These are phyloP conservation scores for Malus sylvestris DNA, from an alignment of 306 rosid genomes.

Conservation along the genomic window DNA sequence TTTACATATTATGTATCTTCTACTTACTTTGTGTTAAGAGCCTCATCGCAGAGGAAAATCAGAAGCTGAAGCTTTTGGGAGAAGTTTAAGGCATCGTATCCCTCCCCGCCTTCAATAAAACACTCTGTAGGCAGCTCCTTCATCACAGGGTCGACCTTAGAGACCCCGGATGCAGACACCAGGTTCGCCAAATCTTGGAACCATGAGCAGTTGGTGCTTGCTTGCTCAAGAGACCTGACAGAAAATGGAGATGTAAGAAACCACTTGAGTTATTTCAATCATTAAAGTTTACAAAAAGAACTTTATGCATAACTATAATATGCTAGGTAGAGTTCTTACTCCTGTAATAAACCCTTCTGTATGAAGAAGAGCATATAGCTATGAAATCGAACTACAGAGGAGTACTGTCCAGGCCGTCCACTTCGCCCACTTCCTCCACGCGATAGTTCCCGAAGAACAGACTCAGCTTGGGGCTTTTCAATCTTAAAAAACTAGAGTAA, in stretches of 20 bases:
- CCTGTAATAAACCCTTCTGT: constrained; percentile 34
- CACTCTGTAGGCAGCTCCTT: constrained; percentile 24
- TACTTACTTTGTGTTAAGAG: constrained; percentile 44
- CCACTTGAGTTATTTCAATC: background rate
- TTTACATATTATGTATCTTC: background rate
- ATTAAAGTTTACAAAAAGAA: background rate
- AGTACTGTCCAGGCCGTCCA: constrained; percentile 33
- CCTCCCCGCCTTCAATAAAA: constrained; percentile 18
- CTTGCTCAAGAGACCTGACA: constrained; percentile 17
- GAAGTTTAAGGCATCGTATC: constrained; percentile 32
- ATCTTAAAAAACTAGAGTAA: constrained; percentile 27
- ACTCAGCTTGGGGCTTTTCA: constrained; percentile 25
- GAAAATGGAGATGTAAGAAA: background rate
- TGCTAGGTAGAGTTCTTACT: constrained; percentile 22
- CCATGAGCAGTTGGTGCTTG: constrained; percentile 29
- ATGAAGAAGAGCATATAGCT: constrained; percentile 34
- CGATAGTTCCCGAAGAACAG: constrained; percentile 36
- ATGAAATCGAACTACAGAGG: constrained; percentile 31
- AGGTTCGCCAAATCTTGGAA: constrained; percentile 33
- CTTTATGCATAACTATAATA: background rate
- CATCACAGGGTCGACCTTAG: background rate
- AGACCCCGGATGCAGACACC: constrained; percentile 20
- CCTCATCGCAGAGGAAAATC: constrained; percentile 49
- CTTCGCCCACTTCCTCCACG: constrained; percentile 33
- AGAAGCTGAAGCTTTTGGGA: constrained; percentile 36